A percentile compares a stretch with the other conserved stretches of the same genome.
Evolutionary conservation across 2,329 filamentous ascomycete species (phyloP).

Genomic region (Xylaria sp.): DNA sequence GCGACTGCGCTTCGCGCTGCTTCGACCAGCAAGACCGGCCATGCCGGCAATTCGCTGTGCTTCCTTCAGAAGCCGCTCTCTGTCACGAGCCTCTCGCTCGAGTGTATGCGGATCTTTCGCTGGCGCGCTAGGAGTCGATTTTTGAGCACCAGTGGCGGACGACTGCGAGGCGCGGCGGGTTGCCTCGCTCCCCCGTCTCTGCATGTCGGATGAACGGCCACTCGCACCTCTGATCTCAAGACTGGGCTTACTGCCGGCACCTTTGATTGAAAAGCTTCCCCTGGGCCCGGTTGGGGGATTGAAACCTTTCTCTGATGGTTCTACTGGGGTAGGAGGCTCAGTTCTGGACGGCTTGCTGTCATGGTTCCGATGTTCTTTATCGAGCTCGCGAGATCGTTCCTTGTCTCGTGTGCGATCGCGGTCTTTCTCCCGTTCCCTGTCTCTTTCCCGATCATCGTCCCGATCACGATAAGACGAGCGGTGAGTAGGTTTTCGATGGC

Average conservation of each 20-base stretch:
- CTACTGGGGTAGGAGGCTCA: conserved; percentile 48
- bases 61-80: conserved; percentile 75
- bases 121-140: conserved; percentile 37
- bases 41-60: conserved; percentile 73
- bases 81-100: conserved; percentile 74
- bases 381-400: conserved; percentile 54
- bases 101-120: conserved; percentile 72
- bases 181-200: conserved; percentile 46
- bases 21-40: conserved; percentile 62
- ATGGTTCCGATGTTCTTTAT: conserved; percentile 50
- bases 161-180: conserved; percentile 54
- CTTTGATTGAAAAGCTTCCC: conserved; percentile 48
- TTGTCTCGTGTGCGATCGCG: conserved; percentile 51
- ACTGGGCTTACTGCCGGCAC: conserved; percentile 40
- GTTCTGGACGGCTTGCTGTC: conserved; percentile 52
- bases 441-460: conserved; percentile 56
- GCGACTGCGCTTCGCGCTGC: conserved; percentile 62
- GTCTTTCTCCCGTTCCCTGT: conserved; percentile 52
- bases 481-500: conserved; percentile 53
- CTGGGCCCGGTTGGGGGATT: conserved; percentile 57
- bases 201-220: conserved; percentile 43
- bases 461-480: conserved; percentile 56
- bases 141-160: conserved; percentile 43
- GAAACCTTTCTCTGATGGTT: conserved; percentile 54
- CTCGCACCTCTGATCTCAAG: conserved; percentile 53